A percentile compares a stretch with the other conserved stretches of the same genome.
These are phyloP conservation scores for Kwoniella bestiolae DNA, from an alignment of 768 basidiomycete species.

Conservation along the genomic window DNA sequence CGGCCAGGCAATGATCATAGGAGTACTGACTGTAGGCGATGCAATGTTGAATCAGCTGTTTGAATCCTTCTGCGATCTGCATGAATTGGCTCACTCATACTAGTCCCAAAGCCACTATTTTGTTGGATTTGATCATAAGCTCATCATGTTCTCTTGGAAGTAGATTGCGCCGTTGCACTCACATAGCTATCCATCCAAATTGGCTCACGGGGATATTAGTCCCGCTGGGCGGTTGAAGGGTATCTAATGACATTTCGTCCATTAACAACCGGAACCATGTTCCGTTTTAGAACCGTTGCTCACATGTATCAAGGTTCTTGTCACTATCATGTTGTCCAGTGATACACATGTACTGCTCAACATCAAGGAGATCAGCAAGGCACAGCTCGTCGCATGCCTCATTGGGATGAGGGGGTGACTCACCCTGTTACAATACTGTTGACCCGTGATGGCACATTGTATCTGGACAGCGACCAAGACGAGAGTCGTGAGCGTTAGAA, in stretches of 20 bases:
- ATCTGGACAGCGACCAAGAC: background rate
- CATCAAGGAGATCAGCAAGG: slow-evolving; percentile 3
- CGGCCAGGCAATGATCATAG: slow-evolving; percentile 76
- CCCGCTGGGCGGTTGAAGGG: slow-evolving; percentile 28
- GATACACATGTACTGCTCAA: slow-evolving; percentile 32
- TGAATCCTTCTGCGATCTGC: background rate
- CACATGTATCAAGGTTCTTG: slow-evolving; percentile 36
- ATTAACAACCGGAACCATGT: background rate
- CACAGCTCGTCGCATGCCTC: too few relatives aligned
- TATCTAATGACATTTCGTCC: slow-evolving; percentile 19
- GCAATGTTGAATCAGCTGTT: background rate
- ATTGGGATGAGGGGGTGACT: background rate
- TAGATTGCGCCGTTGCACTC: slow-evolving; percentile 12
- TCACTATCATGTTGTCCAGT: slow-evolving; percentile 28
- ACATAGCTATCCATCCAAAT: slow-evolving; percentile 50
- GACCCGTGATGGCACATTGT: slow-evolving; percentile 30
- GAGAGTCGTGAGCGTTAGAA: background rate
- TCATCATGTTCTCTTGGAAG: background rate
- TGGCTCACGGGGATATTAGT: slow-evolving; percentile 5
- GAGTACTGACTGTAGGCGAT: slow-evolving; percentile 31
- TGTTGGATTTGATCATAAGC: too few relatives aligned
- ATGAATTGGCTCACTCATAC: slow-evolving; percentile 31
- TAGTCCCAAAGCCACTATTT: slow-evolving; percentile 42
- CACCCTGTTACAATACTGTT: slow-evolving; percentile 31
- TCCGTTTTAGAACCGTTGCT: slow-evolving; percentile 15